phyloP scores from a whole-genome alignment of 139 green algal species.

The Pseudopediastrum boryanum region DNA sequence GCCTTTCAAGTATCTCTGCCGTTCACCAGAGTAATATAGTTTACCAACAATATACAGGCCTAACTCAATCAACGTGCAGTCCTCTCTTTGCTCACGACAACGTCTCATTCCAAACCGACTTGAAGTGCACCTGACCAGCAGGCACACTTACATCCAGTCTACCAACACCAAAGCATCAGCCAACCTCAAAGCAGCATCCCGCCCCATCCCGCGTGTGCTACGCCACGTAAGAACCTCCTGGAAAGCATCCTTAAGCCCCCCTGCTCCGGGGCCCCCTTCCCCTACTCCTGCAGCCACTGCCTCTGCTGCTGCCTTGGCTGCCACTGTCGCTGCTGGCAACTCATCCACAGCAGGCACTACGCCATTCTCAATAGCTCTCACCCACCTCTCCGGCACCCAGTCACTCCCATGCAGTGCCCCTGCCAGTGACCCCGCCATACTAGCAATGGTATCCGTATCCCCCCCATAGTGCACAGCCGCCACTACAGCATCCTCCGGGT shows the following conservation, averaged over 20 bases:
- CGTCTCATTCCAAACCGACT: no score
- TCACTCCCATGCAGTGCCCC: slow-evolving; percentile 42
- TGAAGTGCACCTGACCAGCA: no score
- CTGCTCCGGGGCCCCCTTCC: not conserved
- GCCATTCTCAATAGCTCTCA: slow-evolving; percentile 38
- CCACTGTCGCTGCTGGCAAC: not conserved
- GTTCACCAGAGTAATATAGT: no score
- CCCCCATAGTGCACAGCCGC: slow-evolving; percentile 51
- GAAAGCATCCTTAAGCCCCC: not conserved
- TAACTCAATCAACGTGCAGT: no score
- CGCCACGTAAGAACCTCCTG: not conserved
- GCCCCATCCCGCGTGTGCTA: slow-evolving; percentile 24
- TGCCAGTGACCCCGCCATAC: slow-evolving; percentile 45
- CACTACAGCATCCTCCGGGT: slow-evolving; percentile 34
- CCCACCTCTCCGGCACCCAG: slow-evolving; percentile 49
- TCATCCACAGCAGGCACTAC: not conserved
- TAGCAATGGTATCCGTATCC: slow-evolving; percentile 52
- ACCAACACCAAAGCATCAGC: no score
- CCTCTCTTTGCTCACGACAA: no score
- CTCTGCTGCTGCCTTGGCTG: slow-evolving; percentile 6
- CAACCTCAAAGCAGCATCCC: slow-evolving; percentile 27
- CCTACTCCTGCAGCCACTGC: not conserved
- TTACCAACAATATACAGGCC: no score
- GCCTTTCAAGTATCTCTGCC: no score
- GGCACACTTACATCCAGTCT: no score